phyloP scores from a whole-genome alignment of 2,329 filamentous ascomycete genomes.

The Sporothrix phasma region DNA sequence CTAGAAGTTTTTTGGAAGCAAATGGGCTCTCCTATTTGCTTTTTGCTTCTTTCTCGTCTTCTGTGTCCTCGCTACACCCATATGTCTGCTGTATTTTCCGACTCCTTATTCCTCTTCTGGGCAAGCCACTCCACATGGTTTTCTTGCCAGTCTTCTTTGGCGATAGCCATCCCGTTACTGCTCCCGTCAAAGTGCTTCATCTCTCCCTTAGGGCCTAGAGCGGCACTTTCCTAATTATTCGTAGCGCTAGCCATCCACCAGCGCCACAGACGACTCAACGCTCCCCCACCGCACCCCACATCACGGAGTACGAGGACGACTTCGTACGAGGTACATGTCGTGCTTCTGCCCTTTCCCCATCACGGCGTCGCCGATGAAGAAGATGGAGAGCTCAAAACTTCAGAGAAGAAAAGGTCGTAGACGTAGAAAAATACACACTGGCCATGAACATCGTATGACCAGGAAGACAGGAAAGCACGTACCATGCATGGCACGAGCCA shows the following conservation, averaged over 20 bases:
- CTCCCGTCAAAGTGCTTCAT: too few species aligned
- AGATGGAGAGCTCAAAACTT: not conserved
- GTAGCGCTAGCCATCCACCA: not conserved
- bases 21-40: not conserved
- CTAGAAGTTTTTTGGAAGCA: not conserved
- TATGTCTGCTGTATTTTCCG: too few species aligned
- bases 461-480: not conserved
- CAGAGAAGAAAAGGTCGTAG: not conserved
- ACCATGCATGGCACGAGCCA: not conserved
- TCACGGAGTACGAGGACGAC: too few species aligned
- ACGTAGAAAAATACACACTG: not conserved
- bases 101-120: too few species aligned
- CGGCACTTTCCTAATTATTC: too few species aligned
- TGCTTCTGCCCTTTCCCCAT: not conserved
- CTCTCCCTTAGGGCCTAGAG: too few species aligned
- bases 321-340: too few species aligned
- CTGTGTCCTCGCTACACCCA: too few species aligned
- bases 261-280: not conserved
- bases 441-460: too few species aligned
- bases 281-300: not conserved
- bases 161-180: too few species aligned
- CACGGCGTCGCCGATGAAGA: not conserved
- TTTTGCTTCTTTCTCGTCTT: not conserved
- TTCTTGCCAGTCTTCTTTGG: too few species aligned
- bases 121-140: too few species aligned